Percentiles rank a stretch among this genome's conserved stretches.
phyloP scores from a whole-genome alignment of 2,329 filamentous ascomycete species.

The Hypoxylon rubiginosum region DNA sequence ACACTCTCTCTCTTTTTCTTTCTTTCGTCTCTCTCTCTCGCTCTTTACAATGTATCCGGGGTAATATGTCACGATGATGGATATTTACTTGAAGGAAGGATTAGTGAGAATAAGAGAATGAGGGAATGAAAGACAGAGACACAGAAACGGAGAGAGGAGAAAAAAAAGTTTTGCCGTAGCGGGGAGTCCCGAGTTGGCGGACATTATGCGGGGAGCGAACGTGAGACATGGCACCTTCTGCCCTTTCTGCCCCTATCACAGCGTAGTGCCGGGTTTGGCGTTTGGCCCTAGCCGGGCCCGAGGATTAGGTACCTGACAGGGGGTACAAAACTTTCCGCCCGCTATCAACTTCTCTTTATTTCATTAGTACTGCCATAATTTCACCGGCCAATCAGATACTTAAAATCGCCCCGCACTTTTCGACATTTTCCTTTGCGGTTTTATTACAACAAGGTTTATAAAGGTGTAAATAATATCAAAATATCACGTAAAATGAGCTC shows the following conservation, averaged over 20 bases:
- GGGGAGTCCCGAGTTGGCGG: slow-evolving; percentile 21
- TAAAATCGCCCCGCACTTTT: too few species aligned
- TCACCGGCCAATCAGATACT: too few species aligned
- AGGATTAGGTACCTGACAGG: slow-evolving; percentile 38
- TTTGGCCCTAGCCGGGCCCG: not conserved
- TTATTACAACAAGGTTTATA: too few species aligned
- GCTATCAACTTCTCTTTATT: too few species aligned
- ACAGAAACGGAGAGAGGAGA: not conserved
- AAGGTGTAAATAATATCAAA: too few species aligned
- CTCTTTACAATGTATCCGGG: not conserved
- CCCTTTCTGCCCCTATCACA: slow-evolving; percentile 18
- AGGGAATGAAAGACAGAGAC: not conserved
- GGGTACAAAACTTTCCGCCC: slow-evolving; percentile 43
- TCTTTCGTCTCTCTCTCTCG: not conserved
- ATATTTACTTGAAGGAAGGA: too few species aligned
- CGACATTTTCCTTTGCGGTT: too few species aligned
- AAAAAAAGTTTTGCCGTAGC: slow-evolving; percentile 46
- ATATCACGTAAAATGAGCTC: too few species aligned
- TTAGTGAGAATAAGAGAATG: not conserved
- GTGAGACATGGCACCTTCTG: not conserved
- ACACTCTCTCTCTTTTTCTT: not conserved
- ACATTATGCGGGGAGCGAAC: not conserved
- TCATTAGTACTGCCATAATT: too few species aligned
- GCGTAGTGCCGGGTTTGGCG: slow-evolving; percentile 18
- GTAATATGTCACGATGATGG: too few species aligned